Conservation (phyloP, 768 basidiomycete species). For the Sistotremastrum niveocremeum region DNA sequence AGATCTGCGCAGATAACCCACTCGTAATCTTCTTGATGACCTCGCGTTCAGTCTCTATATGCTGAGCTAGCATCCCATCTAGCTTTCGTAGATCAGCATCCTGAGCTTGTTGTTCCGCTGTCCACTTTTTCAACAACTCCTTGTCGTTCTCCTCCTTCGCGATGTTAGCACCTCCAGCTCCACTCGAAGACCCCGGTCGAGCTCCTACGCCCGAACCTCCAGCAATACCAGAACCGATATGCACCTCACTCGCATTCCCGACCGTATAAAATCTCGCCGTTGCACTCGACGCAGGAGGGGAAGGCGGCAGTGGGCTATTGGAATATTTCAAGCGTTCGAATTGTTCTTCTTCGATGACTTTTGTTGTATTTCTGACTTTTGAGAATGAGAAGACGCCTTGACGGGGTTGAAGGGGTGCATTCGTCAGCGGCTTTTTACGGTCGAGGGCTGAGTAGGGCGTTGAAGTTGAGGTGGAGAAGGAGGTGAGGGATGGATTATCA, state of each 20-base stretch:
- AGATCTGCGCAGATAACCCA: background rate
- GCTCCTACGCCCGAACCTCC: no score
- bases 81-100: conserved; percentile 47
- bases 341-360: no score
- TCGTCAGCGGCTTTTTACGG: conserved; percentile 37
- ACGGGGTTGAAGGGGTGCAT: conserved; percentile 26
- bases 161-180: no score
- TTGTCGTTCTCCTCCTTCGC: no score
- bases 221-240: no score
- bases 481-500: conserved; percentile 8
- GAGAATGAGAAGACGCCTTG: conserved; percentile 29
- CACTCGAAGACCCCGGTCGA: no score
- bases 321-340: no score
- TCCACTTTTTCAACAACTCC: background rate
- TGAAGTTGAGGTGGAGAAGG: conserved; percentile 20
- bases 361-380: no score
- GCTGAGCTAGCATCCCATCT: conserved; percentile 70
- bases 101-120: conserved; percentile 4
- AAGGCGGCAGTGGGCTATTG: no score
- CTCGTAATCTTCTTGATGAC: conserved; percentile 62
- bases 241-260: no score
- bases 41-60: conserved; percentile 75
- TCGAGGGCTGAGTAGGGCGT: conserved; percentile 12
- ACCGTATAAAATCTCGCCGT: no score
- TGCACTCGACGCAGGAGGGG: no score